Conservation (phyloP, 768 basidiomycete genomes). For the Ramaria sp. region DNA sequence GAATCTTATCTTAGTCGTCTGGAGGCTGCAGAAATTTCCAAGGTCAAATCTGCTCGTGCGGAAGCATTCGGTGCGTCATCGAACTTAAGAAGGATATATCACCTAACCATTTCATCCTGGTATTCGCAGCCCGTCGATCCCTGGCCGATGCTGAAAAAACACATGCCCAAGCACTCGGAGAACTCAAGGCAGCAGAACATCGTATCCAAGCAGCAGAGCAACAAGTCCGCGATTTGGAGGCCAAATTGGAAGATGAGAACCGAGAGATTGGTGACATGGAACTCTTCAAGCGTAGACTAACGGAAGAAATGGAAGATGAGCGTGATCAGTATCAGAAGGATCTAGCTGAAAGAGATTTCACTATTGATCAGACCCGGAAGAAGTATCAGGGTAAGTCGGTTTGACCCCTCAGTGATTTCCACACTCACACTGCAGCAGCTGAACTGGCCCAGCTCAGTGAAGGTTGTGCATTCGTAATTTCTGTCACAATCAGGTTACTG, state of each 20-base stretch:
- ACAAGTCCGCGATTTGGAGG: constrained; percentile 46
- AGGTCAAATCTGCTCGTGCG: constrained; percentile 50
- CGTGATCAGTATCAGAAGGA: constrained; percentile 72
- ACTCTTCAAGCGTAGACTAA: constrained; percentile 52
- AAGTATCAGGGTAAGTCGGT: constrained; percentile 62
- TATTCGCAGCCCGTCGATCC: constrained; percentile 42
- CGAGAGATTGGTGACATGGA: constrained; percentile 56
- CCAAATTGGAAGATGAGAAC: constrained; percentile 56
- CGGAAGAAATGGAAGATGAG: constrained; percentile 69
- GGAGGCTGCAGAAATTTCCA: constrained; percentile 58
- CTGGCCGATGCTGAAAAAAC: constrained; percentile 53
- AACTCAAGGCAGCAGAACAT: constrained; percentile 41
- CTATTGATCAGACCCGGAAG: constrained; percentile 71
- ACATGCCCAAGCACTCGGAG: constrained; percentile 37
- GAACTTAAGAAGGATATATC: neutral
- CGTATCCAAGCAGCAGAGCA: constrained; percentile 38
- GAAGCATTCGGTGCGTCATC: constrained; percentile 45
- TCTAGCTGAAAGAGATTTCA: constrained; percentile 67
- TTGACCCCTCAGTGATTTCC: neutral
- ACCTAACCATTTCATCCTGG: constrained; percentile 4
- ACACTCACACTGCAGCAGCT: constrained; percentile 27
- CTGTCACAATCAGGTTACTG: constrained; percentile 1
- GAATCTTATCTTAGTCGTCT: constrained; percentile 45
- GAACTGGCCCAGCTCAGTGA: constrained; percentile 73
- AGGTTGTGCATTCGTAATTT: constrained; percentile 30